Percentiles rank a stretch among this genome's conserved stretches.
Conservation (phyloP, 345 rosid genomes). For the Populus nigra region DNA sequence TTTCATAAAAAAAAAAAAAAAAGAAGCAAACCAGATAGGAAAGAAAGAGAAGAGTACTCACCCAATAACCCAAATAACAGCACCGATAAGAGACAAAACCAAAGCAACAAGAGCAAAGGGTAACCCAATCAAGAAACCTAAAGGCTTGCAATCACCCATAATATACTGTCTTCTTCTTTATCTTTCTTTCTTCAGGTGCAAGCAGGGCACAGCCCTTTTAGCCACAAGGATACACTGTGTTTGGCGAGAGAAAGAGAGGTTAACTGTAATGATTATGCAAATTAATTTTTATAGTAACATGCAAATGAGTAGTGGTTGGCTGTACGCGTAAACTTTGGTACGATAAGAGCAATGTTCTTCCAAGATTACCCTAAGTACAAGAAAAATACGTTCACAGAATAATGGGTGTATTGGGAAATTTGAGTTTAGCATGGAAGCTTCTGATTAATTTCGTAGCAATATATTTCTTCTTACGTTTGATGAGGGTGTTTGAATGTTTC, state of each 20-base stretch:
- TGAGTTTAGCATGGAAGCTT: too few species aligned
- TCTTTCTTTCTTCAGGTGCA: background rate
- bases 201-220: background rate
- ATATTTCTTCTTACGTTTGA: too few species aligned
- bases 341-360: background rate
- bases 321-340: background rate
- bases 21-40: background rate
- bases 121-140: constrained; percentile 32
- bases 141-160: constrained; percentile 36
- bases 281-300: background rate
- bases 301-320: background rate
- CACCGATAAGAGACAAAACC: constrained; percentile 28
- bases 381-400: background rate
- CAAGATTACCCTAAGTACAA: background rate
- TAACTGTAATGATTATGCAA: background rate
- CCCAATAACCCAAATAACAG: constrained; percentile 35
- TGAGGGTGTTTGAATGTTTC: background rate
- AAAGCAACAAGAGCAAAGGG: constrained; percentile 36
- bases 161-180: background rate
- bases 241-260: background rate
- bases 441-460: too few species aligned
- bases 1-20: background rate
- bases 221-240: background rate
- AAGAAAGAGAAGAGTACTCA: constrained; percentile 1
- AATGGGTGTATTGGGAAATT: background rate